Evolutionary conservation across 2,329 filamentous ascomycete genomes (phyloP), one percentile per base, ranked within the genome.

Genomic region (Metarhizium brunneum): DNA sequence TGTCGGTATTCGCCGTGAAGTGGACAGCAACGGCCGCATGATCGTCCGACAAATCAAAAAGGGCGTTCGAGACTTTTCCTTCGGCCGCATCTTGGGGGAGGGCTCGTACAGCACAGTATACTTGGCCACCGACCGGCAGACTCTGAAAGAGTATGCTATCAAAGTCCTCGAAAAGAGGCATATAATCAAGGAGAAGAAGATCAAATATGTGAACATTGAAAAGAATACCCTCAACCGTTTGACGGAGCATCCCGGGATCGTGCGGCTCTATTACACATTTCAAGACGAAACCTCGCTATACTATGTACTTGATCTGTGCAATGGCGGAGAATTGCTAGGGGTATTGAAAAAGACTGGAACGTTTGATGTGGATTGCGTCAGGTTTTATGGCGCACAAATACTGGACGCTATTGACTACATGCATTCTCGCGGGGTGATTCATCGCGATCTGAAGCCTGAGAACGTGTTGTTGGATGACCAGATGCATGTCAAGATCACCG

Each of bases 181-280:
- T 71, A 99, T 99, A 67, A 99, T 99, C 78, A 99, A 97, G 73
- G 94, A 99, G 74, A 97, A 96, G 73, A 99, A 99, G 79, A 95
- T 99, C 66, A 99, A 99, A 78, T 99, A 99, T 67, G 94, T 99
- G 72, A 99, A 97, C 72, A 99, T 99, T 65, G 94, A 99, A 72
- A 96, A 96, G 75, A 92, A 99, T 72, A 97, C 94, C 0, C 78
- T 99, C 55, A 99, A 99, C 68, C 86, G 94, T 60, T 77, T 99
- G 56, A 97, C 92, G 3, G 92, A 99, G 60, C 94, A 99, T 66
- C 94, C 94, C 6, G 94, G 94, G 20, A 92, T 99, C 57, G 92
- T 99, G 56, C 88, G 94, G 59, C 79, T 99, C 47, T 99, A 97
- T 72, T 99, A 99, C 72, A 99, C 94, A 2, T 99, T 99, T 67